Evolutionary conservation across 257 asterid genomes (phyloP).

Genomic region (Salvia miltiorrhiza): DNA sequence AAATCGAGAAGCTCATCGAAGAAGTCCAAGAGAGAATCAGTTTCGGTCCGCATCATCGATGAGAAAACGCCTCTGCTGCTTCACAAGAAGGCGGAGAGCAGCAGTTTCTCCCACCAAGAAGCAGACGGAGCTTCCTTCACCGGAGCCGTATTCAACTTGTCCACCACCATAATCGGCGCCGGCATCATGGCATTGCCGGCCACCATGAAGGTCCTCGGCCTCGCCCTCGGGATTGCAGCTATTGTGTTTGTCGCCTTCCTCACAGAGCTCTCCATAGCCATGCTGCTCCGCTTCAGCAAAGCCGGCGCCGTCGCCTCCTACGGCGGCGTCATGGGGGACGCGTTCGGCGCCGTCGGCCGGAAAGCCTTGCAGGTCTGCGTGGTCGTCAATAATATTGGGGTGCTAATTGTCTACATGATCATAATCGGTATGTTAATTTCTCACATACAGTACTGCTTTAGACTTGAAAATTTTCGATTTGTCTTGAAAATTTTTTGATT

Average conservation of each 20-base stretch:
- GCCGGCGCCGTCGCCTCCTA: slow-evolving; percentile 43
- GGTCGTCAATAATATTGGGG: slow-evolving; percentile 50
- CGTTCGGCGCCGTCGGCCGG: slow-evolving; percentile 47
- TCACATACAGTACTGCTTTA: too few species aligned
- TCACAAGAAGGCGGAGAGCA: slow-evolving; percentile 17
- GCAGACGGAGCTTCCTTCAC: slow-evolving; percentile 50
- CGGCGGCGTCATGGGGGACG: slow-evolving; percentile 48
- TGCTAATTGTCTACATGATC: slow-evolving; percentile 59
- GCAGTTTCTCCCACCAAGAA: slow-evolving; percentile 21
- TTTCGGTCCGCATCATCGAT: slow-evolving; percentile 20
- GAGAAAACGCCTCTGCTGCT: slow-evolving; percentile 37
- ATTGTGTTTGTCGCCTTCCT: slow-evolving; percentile 45
- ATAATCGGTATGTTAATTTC: slow-evolving; percentile 44
- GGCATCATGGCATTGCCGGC: slow-evolving; percentile 76
- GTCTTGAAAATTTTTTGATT: background rate
- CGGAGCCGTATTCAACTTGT: slow-evolving; percentile 57
- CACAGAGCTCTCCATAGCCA: slow-evolving; percentile 37
- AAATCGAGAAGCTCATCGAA: slow-evolving; percentile 8
- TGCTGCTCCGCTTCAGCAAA: slow-evolving; percentile 42
- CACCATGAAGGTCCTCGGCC: slow-evolving; percentile 66
- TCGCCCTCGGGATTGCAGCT: slow-evolving; percentile 38
- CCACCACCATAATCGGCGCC: slow-evolving; percentile 64
- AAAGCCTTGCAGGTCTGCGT: slow-evolving; percentile 40
- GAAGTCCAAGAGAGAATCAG: slow-evolving; percentile 27
- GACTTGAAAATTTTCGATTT: background rate